Evolutionary conservation across 2,329 filamentous ascomycete species (phyloP), one percentile per base, ranked within the genome.

Genomic region (Verticillium isaacii): DNA sequence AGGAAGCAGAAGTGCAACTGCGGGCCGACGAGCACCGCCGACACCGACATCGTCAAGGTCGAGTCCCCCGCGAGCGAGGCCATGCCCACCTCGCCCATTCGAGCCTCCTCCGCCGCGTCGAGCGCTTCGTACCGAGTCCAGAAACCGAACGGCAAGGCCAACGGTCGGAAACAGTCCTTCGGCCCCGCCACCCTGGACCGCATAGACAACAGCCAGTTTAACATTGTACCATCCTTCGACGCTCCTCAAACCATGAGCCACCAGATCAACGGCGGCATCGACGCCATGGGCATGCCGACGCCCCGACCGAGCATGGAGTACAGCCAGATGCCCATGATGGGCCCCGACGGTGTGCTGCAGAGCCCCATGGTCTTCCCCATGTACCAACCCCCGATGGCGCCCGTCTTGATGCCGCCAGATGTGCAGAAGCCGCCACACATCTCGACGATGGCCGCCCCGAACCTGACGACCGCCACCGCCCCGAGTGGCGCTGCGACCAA

Each of bases 1-100:
- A 80, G 81, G 66, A 83, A 83, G 65, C 81, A 85, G 63, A 80
- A 80, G 60, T 88, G 85, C 61, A 74, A 74, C 45, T 88, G 85
- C 67, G 78, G 80, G 6, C 69, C 72, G 60, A 65, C 55, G 62
- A 64, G 57, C 36, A 63, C 58, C 12, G 54, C 62, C 15, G 52
- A 61, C n/a, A 60, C 55, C 39, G 58, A 56, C 23, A 56, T 63
- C 17, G 55, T 68, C 37, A 69, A 70, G 25, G 45, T 65, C 23
- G 68, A 70, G 50, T 65, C 68, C 29, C 64, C 68, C 19, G 67
- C 68, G 19, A 69, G 72, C 34, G 74, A 75, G 17, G 63, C 69
- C 32, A 73, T 71, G 37, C 68, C 68, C 23, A 62, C 63, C 37
- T 77, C 77, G 6, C 73, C 77, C 58, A 66, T n/a, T 50, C 45